Percentiles rank a stretch among this genome's conserved stretches.
These are phyloP conservation scores for Stephania cephalantha DNA, from an alignment of 164 flowering plant species.

Conservation along the genomic window DNA sequence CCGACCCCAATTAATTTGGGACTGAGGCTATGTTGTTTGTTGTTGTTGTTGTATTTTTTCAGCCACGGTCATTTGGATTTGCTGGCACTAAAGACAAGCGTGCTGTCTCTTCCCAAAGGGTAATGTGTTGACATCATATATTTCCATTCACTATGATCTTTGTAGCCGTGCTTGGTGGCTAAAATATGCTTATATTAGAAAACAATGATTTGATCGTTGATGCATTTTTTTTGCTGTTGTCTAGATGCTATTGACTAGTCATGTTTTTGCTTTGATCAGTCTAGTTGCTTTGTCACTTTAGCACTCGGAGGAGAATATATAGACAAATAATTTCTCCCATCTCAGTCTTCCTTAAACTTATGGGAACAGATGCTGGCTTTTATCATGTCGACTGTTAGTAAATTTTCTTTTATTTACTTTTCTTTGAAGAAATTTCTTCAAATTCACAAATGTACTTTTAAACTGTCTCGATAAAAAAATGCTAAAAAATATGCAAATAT, in stretches of 20 bases:
- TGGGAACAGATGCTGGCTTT: background rate
- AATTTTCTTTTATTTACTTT: background rate
- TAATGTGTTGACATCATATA: conserved; percentile 20
- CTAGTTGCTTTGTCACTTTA: background rate
- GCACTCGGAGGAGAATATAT: too few relatives aligned
- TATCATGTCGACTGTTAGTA: background rate
- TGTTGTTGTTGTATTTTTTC: too few relatives aligned
- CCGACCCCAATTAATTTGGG: too few relatives aligned
- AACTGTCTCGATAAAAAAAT: too few relatives aligned
- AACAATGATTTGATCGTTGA: background rate
- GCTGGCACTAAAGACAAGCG: conserved; percentile 98
- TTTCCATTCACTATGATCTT: background rate
- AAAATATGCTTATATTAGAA: background rate
- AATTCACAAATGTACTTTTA: too few relatives aligned
- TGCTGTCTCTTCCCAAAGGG: conserved; percentile 85
- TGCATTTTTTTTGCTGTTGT: background rate
- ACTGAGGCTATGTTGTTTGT: too few relatives aligned
- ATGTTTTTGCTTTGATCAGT: background rate
- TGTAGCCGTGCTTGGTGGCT: background rate
- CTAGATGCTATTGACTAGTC: background rate
- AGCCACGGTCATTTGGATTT: conserved; percentile 94
- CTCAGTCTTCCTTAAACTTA: too few relatives aligned
- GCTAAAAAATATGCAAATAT: too few relatives aligned
- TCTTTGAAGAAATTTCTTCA: background rate
- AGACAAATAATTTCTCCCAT: too few relatives aligned